A percentile compares a stretch with the other conserved stretches of the same genome.
Conservation (phyloP, 768 basidiomycete genomes). For the Tricholoma bakamatsutake region DNA sequence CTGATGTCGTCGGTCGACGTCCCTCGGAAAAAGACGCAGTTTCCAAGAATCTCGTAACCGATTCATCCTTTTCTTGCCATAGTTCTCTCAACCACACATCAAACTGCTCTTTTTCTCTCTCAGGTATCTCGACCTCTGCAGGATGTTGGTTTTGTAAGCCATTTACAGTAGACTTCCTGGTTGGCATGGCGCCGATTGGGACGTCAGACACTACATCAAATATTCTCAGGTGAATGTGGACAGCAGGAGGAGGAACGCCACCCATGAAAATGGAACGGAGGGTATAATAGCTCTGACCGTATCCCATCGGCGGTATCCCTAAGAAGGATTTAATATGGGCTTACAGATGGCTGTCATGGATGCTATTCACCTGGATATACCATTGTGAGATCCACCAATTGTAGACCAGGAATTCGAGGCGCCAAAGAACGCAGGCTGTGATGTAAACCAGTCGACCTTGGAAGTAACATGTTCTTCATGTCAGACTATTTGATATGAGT, state of each 20-base stretch:
- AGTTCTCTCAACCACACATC: conserved; percentile 77
- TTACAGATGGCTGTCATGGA: background rate
- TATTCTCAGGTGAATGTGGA: conserved; percentile 84
- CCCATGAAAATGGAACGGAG: conserved; percentile 83
- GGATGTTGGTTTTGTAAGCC: conserved; percentile 20
- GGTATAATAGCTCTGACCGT: conserved; percentile 87
- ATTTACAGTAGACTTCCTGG: conserved; percentile 24
- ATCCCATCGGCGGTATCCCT: conserved; percentile 76
- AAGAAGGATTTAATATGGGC: conserved; percentile 6
- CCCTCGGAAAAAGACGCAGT: conserved; percentile 38
- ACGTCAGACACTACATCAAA: conserved; percentile 63
- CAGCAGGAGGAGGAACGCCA: conserved; percentile 71
- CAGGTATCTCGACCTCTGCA: conserved; percentile 46
- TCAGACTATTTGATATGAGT: conserved; percentile 49
- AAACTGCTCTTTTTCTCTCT: conserved; percentile 58
- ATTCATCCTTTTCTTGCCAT: conserved; percentile 83
- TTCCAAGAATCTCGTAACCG: conserved; percentile 62
- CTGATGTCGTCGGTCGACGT: conserved; percentile 17
- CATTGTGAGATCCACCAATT: conserved; percentile 86
- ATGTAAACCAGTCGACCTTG: conserved; percentile 87
- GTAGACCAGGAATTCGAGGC: conserved; percentile 69
- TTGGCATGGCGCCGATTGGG: conserved; percentile 60
- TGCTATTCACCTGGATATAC: conserved; percentile 72
- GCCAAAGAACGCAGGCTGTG: conserved; percentile 78
- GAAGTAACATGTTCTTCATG: conserved; percentile 75